These are phyloP conservation scores for Cucumis sativus DNA, from an alignment of 306 rosid genomes.

Conservation along the genomic window Cucumber_9930_V3 NC_026657.2:29445501-29446000, in stretches of 20 bases:
- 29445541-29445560: no score
- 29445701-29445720: not conserved
- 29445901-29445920: not conserved
- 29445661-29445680: not conserved
- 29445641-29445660: not conserved
- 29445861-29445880: not conserved
- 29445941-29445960: not conserved
- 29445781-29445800: not conserved
- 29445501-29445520: no score
- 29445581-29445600: no score
- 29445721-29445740: not conserved
- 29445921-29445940: not conserved
- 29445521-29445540: no score
- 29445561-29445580: no score
- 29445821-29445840: not conserved
- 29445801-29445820: not conserved
- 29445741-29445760: not conserved
- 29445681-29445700: no score
- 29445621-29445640: not conserved
- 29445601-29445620: no score
- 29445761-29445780: not conserved
- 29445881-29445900: not conserved
- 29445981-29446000: slow-evolving; percentile 42
- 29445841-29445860: not conserved
- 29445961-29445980: slow-evolving; percentile 30